A percentile compares a stretch with the other conserved stretches of the same genome.
phyloP scores from a whole-genome alignment of 129 eudicot genomes.

The Artemisia tridentata region DNA sequence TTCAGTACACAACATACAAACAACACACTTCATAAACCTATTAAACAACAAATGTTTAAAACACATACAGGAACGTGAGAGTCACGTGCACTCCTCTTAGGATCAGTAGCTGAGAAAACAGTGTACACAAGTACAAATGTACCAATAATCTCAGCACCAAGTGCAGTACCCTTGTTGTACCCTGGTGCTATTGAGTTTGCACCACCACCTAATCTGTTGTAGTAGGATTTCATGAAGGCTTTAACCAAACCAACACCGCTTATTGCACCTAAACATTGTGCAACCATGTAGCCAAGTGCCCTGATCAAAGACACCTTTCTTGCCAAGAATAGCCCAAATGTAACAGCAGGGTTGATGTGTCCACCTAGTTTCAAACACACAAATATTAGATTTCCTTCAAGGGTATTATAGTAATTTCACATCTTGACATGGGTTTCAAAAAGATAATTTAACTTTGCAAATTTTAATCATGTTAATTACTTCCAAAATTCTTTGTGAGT shows the following conservation, averaged over 20 bases:
- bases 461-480: neutral
- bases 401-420: neutral
- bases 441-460: neutral
- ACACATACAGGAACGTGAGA: conserved; percentile 49
- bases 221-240: conserved; percentile 37
- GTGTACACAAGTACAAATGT: conserved; percentile 49
- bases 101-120: conserved; percentile 50
- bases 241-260: conserved; percentile 53
- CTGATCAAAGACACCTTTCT: conserved; percentile 39
- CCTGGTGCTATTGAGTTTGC: conserved; percentile 49
- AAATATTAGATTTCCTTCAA: neutral
- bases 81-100: conserved; percentile 50
- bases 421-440: neutral
- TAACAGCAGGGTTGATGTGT: conserved; percentile 58
- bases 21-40: neutral
- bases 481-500: neutral
- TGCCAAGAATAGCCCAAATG: conserved; percentile 51
- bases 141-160: conserved; percentile 54
- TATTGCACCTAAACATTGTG: conserved; percentile 52
- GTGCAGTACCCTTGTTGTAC: conserved; percentile 44
- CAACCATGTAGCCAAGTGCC: conserved; percentile 48
- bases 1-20: conserved; percentile 10
- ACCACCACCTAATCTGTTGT: conserved; percentile 47
- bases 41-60: neutral
- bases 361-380: conserved; percentile 30